phyloP scores from a whole-genome alignment of 179 eudicot species.

The Actinidia polygama region DNA sequence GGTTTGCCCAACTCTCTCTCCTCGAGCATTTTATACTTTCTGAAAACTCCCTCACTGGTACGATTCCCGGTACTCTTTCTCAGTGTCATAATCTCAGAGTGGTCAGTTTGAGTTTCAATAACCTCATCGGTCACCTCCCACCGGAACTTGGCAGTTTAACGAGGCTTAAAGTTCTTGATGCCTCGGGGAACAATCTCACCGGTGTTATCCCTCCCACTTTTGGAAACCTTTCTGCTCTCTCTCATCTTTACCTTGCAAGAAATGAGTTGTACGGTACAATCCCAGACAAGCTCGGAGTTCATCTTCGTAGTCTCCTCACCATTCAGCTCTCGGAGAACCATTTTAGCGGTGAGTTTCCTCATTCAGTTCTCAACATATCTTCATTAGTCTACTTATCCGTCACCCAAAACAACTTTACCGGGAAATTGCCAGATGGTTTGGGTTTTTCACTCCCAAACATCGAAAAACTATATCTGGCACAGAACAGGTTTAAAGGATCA shows the following conservation, averaged over 20 bases:
- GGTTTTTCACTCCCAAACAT: conserved; percentile 1
- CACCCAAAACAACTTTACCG: neutral
- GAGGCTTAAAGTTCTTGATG: neutral
- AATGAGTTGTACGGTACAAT: conserved; percentile 17
- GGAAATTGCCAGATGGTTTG: conserved; percentile 14
- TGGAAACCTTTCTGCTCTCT: conserved; percentile 17
- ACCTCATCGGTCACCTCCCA: conserved; percentile 14
- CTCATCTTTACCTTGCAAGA: neutral
- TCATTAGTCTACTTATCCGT: neutral
- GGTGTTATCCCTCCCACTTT: conserved; percentile 16
- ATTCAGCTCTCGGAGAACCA: conserved; percentile 15
- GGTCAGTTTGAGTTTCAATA: neutral
- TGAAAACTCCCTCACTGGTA: neutral
- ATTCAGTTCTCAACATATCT: conserved; percentile 10
- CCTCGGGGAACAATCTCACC: conserved; percentile 9
- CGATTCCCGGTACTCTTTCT: conserved; percentile 8
- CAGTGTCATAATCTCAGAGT: neutral
- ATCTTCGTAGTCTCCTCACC: neutral
- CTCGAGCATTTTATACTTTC: neutral
- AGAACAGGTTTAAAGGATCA: neutral
- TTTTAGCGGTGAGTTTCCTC: neutral
- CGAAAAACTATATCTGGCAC: neutral
- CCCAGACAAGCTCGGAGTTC: conserved; percentile 3
- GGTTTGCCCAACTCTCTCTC: neutral
- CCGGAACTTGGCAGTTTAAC: neutral